These are phyloP conservation scores for Diplodia intermedia DNA, from an alignment of 2,329 filamentous ascomycete species.

Conservation along the genomic window DNA sequence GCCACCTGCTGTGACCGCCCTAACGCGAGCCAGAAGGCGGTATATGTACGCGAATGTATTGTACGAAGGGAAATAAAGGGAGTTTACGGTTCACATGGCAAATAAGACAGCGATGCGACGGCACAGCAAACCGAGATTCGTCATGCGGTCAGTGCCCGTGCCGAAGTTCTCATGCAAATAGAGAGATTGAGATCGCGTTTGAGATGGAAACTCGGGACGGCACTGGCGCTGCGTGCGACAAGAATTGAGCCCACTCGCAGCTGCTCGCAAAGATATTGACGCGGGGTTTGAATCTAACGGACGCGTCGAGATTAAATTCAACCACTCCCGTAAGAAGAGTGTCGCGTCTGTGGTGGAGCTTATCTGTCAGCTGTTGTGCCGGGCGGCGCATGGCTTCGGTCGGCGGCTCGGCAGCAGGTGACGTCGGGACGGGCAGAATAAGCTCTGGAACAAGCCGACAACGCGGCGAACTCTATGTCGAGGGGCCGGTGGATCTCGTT, in stretches of 20 bases:
- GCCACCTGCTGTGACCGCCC: neutral
- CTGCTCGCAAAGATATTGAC: too few relatives aligned
- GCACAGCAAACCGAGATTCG: neutral
- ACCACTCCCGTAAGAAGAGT: too few relatives aligned
- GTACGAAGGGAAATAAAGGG: conserved; percentile 7
- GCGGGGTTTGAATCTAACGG: too few relatives aligned
- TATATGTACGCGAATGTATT: conserved; percentile 24
- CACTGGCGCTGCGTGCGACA: neutral
- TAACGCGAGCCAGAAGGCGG: neutral
- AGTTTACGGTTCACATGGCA: neutral
- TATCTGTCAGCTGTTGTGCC: too few relatives aligned
- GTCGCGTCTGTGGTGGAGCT: too few relatives aligned
- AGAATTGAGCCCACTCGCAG: too few relatives aligned
- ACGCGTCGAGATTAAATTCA: too few relatives aligned
- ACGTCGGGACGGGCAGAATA: neutral
- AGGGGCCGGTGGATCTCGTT: neutral
- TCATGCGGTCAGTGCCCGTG: neutral
- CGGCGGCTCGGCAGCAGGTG: neutral
- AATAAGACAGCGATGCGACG: neutral
- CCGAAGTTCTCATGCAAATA: neutral
- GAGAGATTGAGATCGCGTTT: neutral
- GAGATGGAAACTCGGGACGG: neutral
- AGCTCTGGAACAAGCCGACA: conserved; percentile 14
- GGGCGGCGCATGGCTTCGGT: neutral
- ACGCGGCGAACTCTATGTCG: neutral